Evolutionary conservation across 139 green algal genomes (phyloP).

Genomic region (Closterium sp.): DNA sequence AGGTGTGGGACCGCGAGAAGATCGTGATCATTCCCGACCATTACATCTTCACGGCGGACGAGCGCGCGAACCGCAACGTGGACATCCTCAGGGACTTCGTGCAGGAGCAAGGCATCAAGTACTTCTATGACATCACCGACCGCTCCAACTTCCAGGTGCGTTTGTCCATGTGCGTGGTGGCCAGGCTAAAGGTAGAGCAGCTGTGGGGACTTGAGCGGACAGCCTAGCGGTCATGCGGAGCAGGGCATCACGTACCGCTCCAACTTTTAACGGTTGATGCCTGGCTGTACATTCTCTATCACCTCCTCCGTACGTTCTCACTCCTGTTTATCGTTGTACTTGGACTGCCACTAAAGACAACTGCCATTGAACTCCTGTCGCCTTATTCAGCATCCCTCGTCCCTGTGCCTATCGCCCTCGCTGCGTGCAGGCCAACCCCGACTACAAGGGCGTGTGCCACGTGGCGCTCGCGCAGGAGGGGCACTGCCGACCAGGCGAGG

Average conservation of each 20-base stretch:
- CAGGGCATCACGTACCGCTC: conserved; percentile 95
- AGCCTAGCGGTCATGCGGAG: conserved; percentile 56
- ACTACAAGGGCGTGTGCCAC: conserved; percentile 97
- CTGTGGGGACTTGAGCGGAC: too few species aligned
- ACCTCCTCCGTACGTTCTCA: background rate
- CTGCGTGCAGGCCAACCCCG: conserved; percentile 69
- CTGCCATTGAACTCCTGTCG: background rate
- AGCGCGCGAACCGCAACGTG: conserved; percentile 92
- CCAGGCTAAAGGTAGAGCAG: too few species aligned
- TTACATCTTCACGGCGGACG: conserved; percentile 95
- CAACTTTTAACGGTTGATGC: too few species aligned
- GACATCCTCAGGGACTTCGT: conserved; percentile 87
- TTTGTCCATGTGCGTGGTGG: too few species aligned
- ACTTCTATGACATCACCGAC: conserved; percentile 97
- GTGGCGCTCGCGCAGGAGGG: conserved; percentile 88
- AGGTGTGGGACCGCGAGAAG: conserved; percentile 88
- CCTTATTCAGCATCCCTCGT: background rate
- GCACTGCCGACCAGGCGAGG: conserved; percentile 69
- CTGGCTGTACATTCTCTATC: too few species aligned
- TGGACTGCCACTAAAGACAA: too few species aligned
- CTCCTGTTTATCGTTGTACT: too few species aligned
- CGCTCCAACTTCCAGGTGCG: conserved; percentile 84
- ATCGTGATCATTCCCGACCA: conserved; percentile 95
- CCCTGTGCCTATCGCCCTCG: background rate
- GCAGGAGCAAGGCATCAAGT: conserved; percentile 90